A percentile compares a stretch with the other conserved stretches of the same genome.
Evolutionary conservation across 441 rosid species (phyloP).

Genomic region (Erodium moschatum): DNA sequence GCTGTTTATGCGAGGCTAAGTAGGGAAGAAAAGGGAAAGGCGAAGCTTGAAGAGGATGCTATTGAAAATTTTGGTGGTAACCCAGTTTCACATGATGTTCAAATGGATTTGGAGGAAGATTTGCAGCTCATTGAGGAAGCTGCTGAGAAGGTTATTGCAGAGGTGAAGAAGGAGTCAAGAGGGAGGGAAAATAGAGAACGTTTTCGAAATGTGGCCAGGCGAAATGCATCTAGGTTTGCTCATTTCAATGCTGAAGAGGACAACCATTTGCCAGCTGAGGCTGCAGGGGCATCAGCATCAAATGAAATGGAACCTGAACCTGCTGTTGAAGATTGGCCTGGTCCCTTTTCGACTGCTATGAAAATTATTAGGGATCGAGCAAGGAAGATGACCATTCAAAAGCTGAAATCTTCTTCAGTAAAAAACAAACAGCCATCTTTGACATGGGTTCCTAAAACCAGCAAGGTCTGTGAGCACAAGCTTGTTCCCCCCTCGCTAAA

Average conservation of each 20-base stretch:
- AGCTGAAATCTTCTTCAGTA: slow-evolving; percentile 14
- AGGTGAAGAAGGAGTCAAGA: slow-evolving; percentile 20
- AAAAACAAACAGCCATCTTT: slow-evolving; percentile 28
- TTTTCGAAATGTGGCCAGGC: slow-evolving; percentile 52
- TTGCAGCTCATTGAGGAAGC: slow-evolving; percentile 4
- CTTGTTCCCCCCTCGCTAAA: slow-evolving; percentile 42
- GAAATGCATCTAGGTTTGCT: slow-evolving; percentile 66
- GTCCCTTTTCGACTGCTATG: slow-evolving; percentile 95
- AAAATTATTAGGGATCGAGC: slow-evolving; percentile 67
- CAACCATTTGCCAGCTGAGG: slow-evolving; percentile 18
- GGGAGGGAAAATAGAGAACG: slow-evolving; percentile 24
- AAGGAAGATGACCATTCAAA: slow-evolving; percentile 23
- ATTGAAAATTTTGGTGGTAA: neutral
- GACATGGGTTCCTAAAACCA: slow-evolving; percentile 53
- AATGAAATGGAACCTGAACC: slow-evolving; percentile 27
- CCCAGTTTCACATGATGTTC: neutral
- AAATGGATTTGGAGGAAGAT: neutral
- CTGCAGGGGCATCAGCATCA: slow-evolving; percentile 25
- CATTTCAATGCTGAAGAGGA: slow-evolving; percentile 39
- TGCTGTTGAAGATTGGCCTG: slow-evolving; percentile 81
- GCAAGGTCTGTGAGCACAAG: slow-evolving; percentile 20
- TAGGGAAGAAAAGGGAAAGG: slow-evolving; percentile 18
- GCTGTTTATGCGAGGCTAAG: slow-evolving; percentile 9
- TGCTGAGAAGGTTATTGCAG: neutral
- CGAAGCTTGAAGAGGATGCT: neutral